Percentiles rank a stretch among this genome's conserved stretches.
These are phyloP conservation scores for Nakaseomyces kungkrabaensis DNA, from an alignment of 1,139 yeast genomes.

Conservation along the genomic window DNA sequence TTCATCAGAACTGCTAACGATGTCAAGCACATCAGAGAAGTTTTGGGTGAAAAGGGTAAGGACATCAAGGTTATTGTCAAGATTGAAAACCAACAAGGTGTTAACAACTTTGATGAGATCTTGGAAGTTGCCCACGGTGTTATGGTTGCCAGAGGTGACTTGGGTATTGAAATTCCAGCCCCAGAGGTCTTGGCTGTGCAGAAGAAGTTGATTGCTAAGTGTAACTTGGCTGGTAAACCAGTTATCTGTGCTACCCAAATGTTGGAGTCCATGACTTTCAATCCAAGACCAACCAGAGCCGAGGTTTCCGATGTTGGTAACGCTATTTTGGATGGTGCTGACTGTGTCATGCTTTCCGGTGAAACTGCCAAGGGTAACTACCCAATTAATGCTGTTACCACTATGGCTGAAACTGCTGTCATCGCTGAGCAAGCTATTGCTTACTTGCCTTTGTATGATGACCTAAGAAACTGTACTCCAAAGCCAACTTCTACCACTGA, in stretches of 20 bases:
- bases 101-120: conserved; percentile 95
- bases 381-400: conserved; percentile 92
- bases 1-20: conserved; percentile 93
- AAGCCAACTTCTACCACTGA: conserved; percentile 91
- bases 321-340: conserved; percentile 98
- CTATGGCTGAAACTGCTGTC: conserved; percentile 97
- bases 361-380: conserved; percentile 99
- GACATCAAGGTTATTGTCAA: conserved; percentile 92
- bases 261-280: conserved; percentile 98
- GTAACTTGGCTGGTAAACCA: conserved; percentile 99
- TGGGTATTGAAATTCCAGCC: conserved; percentile 99
- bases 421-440: conserved; percentile 97
- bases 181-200: conserved; percentile 98
- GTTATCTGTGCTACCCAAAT: conserved; percentile 99
- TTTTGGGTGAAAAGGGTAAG: conserved; percentile 92
- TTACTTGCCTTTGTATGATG: conserved; percentile 77
- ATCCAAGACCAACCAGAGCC: conserved; percentile 99
- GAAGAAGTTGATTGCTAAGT: conserved; percentile 97
- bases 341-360: conserved; percentile 98
- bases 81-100: conserved; percentile 99
- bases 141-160: conserved; percentile 99
- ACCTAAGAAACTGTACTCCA: conserved; percentile 73
- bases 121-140: conserved; percentile 94
- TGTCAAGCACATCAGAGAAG: conserved; percentile 80
- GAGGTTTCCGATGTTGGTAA: conserved; percentile 99